These are phyloP conservation scores for Mycena floridula DNA, from an alignment of 768 basidiomycete species.

Conservation along the genomic window DNA sequence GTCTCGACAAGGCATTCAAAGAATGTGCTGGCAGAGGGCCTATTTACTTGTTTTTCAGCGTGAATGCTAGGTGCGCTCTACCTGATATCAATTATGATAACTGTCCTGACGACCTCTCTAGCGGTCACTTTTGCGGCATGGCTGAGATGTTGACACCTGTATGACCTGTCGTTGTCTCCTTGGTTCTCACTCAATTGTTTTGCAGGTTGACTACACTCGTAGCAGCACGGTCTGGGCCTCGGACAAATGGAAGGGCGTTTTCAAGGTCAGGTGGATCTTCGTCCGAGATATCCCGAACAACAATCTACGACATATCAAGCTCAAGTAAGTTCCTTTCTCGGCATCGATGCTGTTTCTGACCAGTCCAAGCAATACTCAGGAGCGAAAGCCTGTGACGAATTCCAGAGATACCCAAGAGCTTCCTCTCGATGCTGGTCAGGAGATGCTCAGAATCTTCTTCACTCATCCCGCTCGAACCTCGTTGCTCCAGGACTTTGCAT, in stretches of 20 bases:
- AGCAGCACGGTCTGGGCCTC: constrained; percentile 94
- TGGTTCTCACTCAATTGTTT: neutral
- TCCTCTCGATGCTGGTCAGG: constrained; percentile 91
- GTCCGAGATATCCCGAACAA: constrained; percentile 93
- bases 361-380: constrained; percentile 98
- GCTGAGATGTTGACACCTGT: constrained; percentile 97
- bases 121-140: constrained; percentile 98
- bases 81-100: neutral
- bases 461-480: constrained; percentile 92
- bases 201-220: constrained; percentile 82
- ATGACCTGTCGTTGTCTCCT: constrained; percentile 17
- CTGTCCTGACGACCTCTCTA: constrained; percentile 19
- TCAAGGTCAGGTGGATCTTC: constrained; percentile 97
- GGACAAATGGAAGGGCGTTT: constrained; percentile 99
- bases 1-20: constrained; percentile 95
- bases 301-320: constrained; percentile 81
- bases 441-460: constrained; percentile 94
- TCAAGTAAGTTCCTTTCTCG: constrained; percentile 46
- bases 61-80: constrained; percentile 72
- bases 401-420: constrained; percentile 97
- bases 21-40: constrained; percentile 89
- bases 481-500: constrained; percentile 88
- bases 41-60: constrained; percentile 97
- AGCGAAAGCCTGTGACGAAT: constrained; percentile 97
- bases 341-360: constrained; percentile 11